Base-by-base conservation (phyloP, 345 rosid genomes). In the Acer yangbiense region DNA sequence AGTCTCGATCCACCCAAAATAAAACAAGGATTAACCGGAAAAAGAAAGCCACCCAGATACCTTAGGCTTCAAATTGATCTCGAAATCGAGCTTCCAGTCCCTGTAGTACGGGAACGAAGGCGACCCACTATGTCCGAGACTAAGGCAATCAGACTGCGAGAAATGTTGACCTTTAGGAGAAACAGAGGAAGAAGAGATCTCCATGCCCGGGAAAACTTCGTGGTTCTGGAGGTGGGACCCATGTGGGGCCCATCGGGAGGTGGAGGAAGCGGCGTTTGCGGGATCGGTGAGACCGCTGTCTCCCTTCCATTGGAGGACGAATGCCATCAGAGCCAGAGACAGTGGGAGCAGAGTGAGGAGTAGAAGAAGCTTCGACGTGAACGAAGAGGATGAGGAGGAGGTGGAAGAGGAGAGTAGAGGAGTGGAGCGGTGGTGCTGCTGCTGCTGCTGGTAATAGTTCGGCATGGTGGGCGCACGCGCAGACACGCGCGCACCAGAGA, bases 181-280 rank as follows among this genome's bases (percentile, higher is more conserved):
- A 52, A 87, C 90, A 39, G 97, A 86, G 1, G 91, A 83, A 67
- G 89, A 83, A 67, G 89, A 84, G 68, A 86, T 76, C 86, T 95
- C 98, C 98, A 90, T 95, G 18, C 98, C 98, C 0, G 98, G 97
- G 83, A 95, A 95, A 67, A 92, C 87, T 82, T 89, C 93, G 67
- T 87, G 90, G 78, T 81, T 85, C 1, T 43, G 79, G 74, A 77
- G 86, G 73, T 72, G 86, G 52, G 97, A 93, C 21, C 87, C 91
- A n/a, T 80, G 90, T 0, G 97, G 95, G 46, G 92, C 89, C 82
- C 91, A 87, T 16, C 87, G 87, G n/a, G 92, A 75, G 68, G 85
- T 75, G 64, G 75, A 57, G 23, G 85, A 76, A 29, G 86, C 67
- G 65, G 83, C 81, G 41, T 89, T 48, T 76, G 90, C 64, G 16